A percentile compares a stretch with the other conserved stretches of the same genome.
Evolutionary conservation across 2,329 filamentous ascomycete genomes (phyloP).

Genomic region (Penicillium palitans): DNA sequence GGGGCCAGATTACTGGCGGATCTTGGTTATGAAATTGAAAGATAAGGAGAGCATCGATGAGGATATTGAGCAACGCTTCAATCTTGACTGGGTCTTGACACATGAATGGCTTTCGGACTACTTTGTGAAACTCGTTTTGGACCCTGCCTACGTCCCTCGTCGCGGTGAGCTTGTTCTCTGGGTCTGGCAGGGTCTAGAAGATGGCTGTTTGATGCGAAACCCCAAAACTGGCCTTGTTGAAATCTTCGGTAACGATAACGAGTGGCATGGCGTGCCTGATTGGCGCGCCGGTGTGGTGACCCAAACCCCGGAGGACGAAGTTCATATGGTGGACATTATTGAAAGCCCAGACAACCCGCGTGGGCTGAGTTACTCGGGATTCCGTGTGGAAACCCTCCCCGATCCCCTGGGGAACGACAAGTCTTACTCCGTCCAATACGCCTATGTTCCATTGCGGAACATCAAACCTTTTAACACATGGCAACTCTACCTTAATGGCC

Average conservation of each 20-base stretch:
- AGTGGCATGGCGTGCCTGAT: slow-evolving; percentile 41
- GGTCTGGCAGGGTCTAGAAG: slow-evolving; percentile 31
- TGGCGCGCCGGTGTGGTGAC: slow-evolving; percentile 62
- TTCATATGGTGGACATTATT: slow-evolving; percentile 49
- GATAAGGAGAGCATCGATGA: slow-evolving; percentile 44
- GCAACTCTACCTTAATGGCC: slow-evolving; percentile 49
- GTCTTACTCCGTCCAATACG: slow-evolving; percentile 53
- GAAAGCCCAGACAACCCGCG: slow-evolving; percentile 31
- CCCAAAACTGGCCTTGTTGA: slow-evolving; percentile 29
- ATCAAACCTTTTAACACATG: slow-evolving; percentile 58
- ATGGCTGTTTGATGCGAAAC: slow-evolving; percentile 43
- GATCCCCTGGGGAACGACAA: slow-evolving; percentile 55
- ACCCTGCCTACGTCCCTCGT: slow-evolving; percentile 55
- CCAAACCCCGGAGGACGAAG: slow-evolving; percentile 50
- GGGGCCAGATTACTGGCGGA: slow-evolving; percentile 27
- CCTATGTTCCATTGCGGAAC: slow-evolving; percentile 55
- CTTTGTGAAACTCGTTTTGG: slow-evolving; percentile 45
- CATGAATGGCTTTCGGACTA: slow-evolving; percentile 44
- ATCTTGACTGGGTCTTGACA: slow-evolving; percentile 59
- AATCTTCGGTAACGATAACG: slow-evolving; percentile 37
- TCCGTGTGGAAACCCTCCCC: slow-evolving; percentile 59
- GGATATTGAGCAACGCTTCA: slow-evolving; percentile 50
- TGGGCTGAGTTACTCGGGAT: slow-evolving; percentile 54
- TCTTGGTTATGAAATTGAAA: slow-evolving; percentile 49
- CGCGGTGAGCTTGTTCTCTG: slow-evolving; percentile 60